Conservation (phyloP, 2,329 filamentous ascomycete genomes). For the Aspergillus luchuensis region DNA sequence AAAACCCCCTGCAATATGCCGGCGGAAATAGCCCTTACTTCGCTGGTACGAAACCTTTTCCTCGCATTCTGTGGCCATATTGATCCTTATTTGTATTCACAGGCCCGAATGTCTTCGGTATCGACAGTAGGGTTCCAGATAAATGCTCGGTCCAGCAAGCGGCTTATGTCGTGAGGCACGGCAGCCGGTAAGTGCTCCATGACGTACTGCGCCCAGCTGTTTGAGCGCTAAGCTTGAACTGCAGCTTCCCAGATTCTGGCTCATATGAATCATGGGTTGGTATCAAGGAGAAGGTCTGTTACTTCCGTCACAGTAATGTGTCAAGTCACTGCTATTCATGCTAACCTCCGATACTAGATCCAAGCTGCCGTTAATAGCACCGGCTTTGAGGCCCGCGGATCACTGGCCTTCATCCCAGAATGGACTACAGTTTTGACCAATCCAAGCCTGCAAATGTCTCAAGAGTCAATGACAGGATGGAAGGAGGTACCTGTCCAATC, state of each 20-base stretch:
- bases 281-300: slow-evolving; percentile 37
- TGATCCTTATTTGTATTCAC: background rate
- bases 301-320: background rate
- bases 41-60: background rate
- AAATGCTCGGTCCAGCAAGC: slow-evolving; percentile 17
- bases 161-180: slow-evolving; percentile 17
- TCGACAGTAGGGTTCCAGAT: slow-evolving; percentile 10
- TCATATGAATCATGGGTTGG: slow-evolving; percentile 16
- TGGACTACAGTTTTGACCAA: slow-evolving; percentile 63
- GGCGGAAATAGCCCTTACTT: slow-evolving; percentile 2
- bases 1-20: background rate
- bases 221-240: background rate
- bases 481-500: slow-evolving; percentile 50
- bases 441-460: slow-evolving; percentile 58
- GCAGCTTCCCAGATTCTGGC: slow-evolving; percentile 13
- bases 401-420: slow-evolving; percentile 58
- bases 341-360: slow-evolving; percentile 44
- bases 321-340: no score
- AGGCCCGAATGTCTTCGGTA: slow-evolving; percentile 17
- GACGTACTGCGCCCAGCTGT: no score
- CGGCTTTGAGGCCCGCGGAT: slow-evolving; percentile 57
- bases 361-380: slow-evolving; percentile 41
- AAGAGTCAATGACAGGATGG: slow-evolving; percentile 63
- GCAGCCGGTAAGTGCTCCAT: slow-evolving; percentile 7
- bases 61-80: no score